These are phyloP conservation scores for Solanum bulbocastanum DNA, from an alignment of 257 asterid species.

Conservation along the genomic window DNA sequence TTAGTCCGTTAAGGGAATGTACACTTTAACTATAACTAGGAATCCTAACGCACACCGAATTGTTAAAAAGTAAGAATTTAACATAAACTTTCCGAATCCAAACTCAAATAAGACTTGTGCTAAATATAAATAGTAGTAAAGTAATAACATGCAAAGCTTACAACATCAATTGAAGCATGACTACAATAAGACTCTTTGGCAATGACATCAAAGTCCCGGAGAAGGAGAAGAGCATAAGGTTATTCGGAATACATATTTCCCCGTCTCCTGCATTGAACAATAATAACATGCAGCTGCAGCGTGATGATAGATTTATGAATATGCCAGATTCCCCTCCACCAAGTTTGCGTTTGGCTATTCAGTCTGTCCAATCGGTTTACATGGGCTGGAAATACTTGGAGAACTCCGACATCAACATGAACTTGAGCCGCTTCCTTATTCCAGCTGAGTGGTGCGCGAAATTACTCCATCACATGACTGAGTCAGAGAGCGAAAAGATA, in stretches of 20 bases:
- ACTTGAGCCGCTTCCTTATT: not conserved
- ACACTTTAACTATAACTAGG: not conserved
- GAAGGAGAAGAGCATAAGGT: not conserved
- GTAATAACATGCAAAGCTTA: not conserved
- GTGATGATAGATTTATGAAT: not conserved
- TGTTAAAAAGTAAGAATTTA: not conserved
- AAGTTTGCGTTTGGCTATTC: not conserved
- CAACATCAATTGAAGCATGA: not conserved
- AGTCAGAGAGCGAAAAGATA: not conserved
- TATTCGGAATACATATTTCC: not conserved
- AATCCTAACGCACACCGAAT: not conserved
- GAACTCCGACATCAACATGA: not conserved
- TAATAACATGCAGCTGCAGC: not conserved
- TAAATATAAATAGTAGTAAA: not conserved
- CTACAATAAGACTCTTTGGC: not conserved
- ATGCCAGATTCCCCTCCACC: not conserved
- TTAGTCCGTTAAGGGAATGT: not conserved
- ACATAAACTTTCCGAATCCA: not conserved
- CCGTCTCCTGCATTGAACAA: not conserved
- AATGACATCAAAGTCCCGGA: not conserved
- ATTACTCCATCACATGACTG: not conserved
- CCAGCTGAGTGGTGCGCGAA: not conserved
- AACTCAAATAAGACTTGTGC: not conserved
- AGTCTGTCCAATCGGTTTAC: not conserved
- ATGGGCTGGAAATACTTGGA: not conserved